Evolutionary conservation across 192 early-diverging fungal genomes (phyloP).

Genomic region (Coemansia sp.): DNA sequence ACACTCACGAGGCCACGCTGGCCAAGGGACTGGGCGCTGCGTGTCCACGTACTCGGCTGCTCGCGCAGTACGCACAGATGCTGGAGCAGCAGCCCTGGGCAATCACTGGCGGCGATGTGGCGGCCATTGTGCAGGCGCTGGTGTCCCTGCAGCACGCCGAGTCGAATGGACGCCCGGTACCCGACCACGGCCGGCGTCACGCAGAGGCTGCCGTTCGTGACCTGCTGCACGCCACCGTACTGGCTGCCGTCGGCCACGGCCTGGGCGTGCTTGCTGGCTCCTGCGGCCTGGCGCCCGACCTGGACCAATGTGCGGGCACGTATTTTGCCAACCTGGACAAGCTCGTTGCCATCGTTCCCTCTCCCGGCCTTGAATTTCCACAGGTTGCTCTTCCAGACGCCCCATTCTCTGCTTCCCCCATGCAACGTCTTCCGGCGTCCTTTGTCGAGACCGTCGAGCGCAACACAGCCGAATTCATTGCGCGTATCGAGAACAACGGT

Average conservation of each 20-base stretch:
- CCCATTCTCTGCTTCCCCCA: too few relatives aligned
- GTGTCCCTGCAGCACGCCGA: constrained; percentile 17
- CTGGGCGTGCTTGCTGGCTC: constrained; percentile 31
- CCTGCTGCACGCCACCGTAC: constrained; percentile 28
- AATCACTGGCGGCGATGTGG: constrained; percentile 21
- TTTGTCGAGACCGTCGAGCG: constrained; percentile 25
- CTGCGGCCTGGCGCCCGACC: constrained; percentile 34
- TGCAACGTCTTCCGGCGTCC: constrained; percentile 12
- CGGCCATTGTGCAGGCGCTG: constrained; percentile 22
- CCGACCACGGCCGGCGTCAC: constrained; percentile 29
- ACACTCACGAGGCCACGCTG: constrained; percentile 28
- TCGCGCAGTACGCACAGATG: constrained; percentile 27
- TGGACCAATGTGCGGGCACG: constrained; percentile 32
- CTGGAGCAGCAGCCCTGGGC: constrained; percentile 23
- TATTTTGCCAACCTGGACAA: constrained; percentile 17
- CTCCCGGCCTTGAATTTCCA: constrained; percentile 17
- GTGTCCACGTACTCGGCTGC: constrained; percentile 20
- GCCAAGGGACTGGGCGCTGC: constrained; percentile 21
- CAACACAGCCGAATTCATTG: constrained; percentile 22
- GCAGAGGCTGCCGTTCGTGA: constrained; percentile 39
- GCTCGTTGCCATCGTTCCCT: constrained; percentile 10
- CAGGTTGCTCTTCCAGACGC: too few relatives aligned
- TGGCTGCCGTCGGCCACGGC: constrained; percentile 37
- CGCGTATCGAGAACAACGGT: too few relatives aligned
- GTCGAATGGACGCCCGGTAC: constrained; percentile 9